phyloP scores from a whole-genome alignment of 2,329 filamentous ascomycete species.

The Zasmidium citrigriseum region DNA sequence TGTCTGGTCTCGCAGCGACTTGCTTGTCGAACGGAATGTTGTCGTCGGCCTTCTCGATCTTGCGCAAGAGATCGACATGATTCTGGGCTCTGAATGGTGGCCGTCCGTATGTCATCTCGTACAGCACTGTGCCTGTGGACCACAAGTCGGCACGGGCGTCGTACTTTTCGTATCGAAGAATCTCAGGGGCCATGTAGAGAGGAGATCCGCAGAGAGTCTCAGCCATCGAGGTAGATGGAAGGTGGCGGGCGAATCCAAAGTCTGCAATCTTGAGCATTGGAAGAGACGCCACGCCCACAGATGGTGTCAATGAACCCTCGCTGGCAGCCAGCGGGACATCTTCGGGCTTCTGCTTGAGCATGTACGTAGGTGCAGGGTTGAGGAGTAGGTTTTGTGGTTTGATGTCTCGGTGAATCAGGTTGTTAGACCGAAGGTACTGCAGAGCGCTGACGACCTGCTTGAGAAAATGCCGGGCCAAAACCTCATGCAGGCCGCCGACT shows the following conservation, averaged over 20 bases:
- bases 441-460: slow-evolving; percentile 93
- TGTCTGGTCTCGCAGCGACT: slow-evolving; percentile 65
- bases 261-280: slow-evolving; percentile 98
- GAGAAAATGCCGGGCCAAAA: slow-evolving; percentile 92
- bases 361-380: slow-evolving; percentile 75
- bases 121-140: slow-evolving; percentile 94
- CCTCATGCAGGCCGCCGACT: slow-evolving; percentile 88
- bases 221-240: slow-evolving; percentile 87
- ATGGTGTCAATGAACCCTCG: slow-evolving; percentile 76
- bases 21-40: slow-evolving; percentile 68
- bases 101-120: slow-evolving; percentile 89
- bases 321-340: slow-evolving; percentile 75
- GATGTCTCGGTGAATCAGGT: slow-evolving; percentile 93
- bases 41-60: slow-evolving; percentile 88
- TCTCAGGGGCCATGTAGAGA: slow-evolving; percentile 98
- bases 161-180: slow-evolving; percentile 94
- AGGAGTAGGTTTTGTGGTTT: slow-evolving; percentile 96
- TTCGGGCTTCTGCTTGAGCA: slow-evolving; percentile 62
- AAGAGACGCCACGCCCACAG: slow-evolving; percentile 76
- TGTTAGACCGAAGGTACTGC: slow-evolving; percentile 79
- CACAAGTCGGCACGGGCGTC: slow-evolving; percentile 95
- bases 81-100: slow-evolving; percentile 92
- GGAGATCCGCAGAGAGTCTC: slow-evolving; percentile 97
- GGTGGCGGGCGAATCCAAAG: slow-evolving; percentile 94
- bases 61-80: slow-evolving; percentile 88